Base-by-base conservation (phyloP, 2,329 filamentous ascomycete species). In the Aspergillus pseudoterreus region DNA sequence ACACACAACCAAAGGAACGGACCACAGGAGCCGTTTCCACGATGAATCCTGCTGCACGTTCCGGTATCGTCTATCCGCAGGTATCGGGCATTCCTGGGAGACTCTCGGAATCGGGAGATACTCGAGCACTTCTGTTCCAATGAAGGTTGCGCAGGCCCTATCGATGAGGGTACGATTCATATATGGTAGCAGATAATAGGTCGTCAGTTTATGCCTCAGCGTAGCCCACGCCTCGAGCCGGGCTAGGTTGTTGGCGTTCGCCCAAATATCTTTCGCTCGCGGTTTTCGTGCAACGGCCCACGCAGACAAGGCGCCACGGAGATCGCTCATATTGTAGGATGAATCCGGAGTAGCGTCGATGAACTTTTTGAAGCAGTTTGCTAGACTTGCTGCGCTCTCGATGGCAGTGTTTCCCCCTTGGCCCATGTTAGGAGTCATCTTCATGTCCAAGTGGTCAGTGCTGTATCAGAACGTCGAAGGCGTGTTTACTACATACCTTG, bases 371-470 rank as follows among this genome's bases (percentile, higher is more conserved):
- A 42, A 19, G 15, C 53, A 54, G 42, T 70, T 70, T 10, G 65
- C 63, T 3, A 71, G 55, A 8, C 59, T 60, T 10, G 69, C 70
- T 9, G 63, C 70, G 38, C 61, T 63, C 56, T 74, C 71, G 17
- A 74, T 69, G 4, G 69, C 68, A 19, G 57, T 61, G 52, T 73
- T 74, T 4, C 65, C 71, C 1, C 71, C 71, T 55, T 71, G 69
- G 12, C 70, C 71, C 10, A 57, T 38, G 33, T 66, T 68, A 1
- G 63, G 62, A 9, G 63, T 65, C 63, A 70, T 58, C 59, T 63
- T 44, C 8, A 30, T 30, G 8, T 10, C 27, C 27, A 11, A 30
- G 8, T 11, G 27, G 24, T 30, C 10, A 30, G 27, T 30, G 8
- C 4, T 10, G 9, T 8, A 10, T 30, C 27, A 36, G 35, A n/a